A percentile compares a stretch with the other conserved stretches of the same genome.
phyloP scores from a whole-genome alignment of 2,329 filamentous ascomycete genomes.

The Graphiopsis chlorocephala region DNA sequence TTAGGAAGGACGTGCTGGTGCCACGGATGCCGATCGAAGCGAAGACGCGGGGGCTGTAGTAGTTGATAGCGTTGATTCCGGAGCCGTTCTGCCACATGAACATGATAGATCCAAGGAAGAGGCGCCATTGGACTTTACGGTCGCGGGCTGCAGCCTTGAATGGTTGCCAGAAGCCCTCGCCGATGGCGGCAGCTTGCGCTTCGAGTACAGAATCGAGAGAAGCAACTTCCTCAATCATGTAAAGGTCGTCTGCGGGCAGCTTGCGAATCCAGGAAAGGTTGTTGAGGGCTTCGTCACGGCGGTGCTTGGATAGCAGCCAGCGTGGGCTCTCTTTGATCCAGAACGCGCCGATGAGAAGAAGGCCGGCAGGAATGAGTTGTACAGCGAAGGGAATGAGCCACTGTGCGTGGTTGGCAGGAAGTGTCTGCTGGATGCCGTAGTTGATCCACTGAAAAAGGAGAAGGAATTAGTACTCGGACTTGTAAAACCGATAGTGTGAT shows the following conservation, averaged over 20 bases:
- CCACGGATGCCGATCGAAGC: conserved; percentile 61
- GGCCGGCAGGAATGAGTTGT: conserved; percentile 64
- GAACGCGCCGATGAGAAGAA: conserved; percentile 49
- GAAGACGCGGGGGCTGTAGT: conserved; percentile 70
- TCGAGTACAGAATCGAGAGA: conserved; percentile 70
- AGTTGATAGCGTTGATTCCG: conserved; percentile 72
- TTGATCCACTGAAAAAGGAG: conserved; percentile 24
- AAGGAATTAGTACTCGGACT: conserved; percentile 13
- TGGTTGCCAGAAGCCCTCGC: conserved; percentile 72
- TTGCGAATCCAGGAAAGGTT: conserved; percentile 63
- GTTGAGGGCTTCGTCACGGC: conserved; percentile 40
- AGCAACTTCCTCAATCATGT: conserved; percentile 70
- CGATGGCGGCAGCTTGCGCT: conserved; percentile 60
- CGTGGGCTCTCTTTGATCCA: conserved; percentile 46
- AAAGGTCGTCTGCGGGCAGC: conserved; percentile 55
- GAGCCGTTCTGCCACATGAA: conserved; percentile 78
- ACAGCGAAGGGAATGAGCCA: conserved; percentile 57
- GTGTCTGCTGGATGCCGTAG: conserved; percentile 44
- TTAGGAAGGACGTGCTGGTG: conserved; percentile 59
- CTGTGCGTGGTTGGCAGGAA: conserved; percentile 43
- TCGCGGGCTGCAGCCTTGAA: conserved; percentile 56
- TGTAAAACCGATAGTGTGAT: neutral
- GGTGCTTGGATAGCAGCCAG: conserved; percentile 44
- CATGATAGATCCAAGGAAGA: conserved; percentile 69
- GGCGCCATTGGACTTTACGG: conserved; percentile 63